These are phyloP conservation scores for Colletotrichum aenigma DNA, from an alignment of 2,329 filamentous ascomycete genomes.

Conservation along the genomic window DNA sequence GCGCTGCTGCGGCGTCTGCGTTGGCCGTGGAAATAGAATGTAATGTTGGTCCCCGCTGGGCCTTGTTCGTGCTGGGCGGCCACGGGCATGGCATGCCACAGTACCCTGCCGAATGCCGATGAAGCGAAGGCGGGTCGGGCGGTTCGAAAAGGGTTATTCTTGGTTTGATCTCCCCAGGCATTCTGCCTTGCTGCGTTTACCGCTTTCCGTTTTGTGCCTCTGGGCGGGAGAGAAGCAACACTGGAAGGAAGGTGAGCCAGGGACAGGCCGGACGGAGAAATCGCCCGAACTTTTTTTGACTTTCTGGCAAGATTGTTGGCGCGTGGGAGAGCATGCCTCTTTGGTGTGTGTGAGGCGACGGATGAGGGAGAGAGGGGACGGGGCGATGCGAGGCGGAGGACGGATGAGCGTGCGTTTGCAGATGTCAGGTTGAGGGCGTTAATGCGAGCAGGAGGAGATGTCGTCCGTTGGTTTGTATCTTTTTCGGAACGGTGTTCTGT, in stretches of 20 bases:
- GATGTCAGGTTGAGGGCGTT: background rate
- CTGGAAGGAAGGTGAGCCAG: background rate
- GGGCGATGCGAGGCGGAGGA: background rate
- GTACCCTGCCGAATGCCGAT: conserved; percentile 8
- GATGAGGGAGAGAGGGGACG: background rate
- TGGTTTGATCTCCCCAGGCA: conserved; percentile 2
- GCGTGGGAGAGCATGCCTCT: background rate
- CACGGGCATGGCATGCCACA: background rate
- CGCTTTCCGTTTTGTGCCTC: background rate
- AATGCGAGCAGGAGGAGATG: background rate
- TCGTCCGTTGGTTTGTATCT: background rate
- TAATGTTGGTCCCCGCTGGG: background rate
- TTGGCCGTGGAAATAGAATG: background rate
- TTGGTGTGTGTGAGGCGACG: background rate
- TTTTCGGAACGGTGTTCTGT: background rate
- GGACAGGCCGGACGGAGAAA: background rate
- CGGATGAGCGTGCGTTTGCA: background rate
- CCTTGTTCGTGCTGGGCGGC: background rate
- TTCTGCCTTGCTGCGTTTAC: background rate
- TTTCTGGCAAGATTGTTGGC: background rate
- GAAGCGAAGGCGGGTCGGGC: conserved; percentile 7
- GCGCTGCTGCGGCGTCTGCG: background rate
- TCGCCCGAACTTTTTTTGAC: background rate
- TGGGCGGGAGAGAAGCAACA: background rate
- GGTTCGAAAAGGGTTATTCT: background rate